Percentiles rank a stretch among this genome's conserved stretches.
Conservation (phyloP, 352 stramenopile species). For the Blastocystis hominis region DNA sequence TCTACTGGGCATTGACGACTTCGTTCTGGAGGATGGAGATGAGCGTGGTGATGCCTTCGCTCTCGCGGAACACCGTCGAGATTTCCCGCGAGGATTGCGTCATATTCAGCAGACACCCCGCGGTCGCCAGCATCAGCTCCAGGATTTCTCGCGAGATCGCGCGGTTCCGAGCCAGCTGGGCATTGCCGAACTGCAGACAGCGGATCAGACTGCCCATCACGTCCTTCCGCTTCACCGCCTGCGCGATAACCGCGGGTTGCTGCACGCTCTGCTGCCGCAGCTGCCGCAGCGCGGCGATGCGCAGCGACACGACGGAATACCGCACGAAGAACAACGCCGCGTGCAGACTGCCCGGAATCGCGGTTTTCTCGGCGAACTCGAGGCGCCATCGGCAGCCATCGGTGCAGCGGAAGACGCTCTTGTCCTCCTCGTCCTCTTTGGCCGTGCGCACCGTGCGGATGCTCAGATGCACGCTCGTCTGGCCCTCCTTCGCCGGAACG, state of each 20-base stretch:
- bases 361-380: neutral
- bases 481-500: neutral
- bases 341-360: neutral
- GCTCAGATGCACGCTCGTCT: neutral
- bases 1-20: neutral
- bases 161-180: neutral
- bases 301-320: neutral
- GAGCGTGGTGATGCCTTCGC: slow-evolving; percentile 38
- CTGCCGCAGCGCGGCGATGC: neutral
- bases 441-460: neutral
- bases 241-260: neutral
- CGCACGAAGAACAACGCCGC: neutral
- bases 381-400: neutral
- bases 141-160: neutral
- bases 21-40: slow-evolving; percentile 22
- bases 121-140: neutral
- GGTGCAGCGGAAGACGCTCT: neutral
- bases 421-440: neutral
- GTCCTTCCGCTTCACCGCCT: neutral
- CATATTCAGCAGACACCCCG: slow-evolving; percentile 20
- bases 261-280: neutral
- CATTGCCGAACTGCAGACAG: slow-evolving; percentile 38
- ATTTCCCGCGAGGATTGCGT: neutral
- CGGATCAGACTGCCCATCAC: neutral
- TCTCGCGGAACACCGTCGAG: slow-evolving; percentile 14